phyloP scores from a whole-genome alignment of 768 basidiomycete species.

The Tricholoma sp. region DNA sequence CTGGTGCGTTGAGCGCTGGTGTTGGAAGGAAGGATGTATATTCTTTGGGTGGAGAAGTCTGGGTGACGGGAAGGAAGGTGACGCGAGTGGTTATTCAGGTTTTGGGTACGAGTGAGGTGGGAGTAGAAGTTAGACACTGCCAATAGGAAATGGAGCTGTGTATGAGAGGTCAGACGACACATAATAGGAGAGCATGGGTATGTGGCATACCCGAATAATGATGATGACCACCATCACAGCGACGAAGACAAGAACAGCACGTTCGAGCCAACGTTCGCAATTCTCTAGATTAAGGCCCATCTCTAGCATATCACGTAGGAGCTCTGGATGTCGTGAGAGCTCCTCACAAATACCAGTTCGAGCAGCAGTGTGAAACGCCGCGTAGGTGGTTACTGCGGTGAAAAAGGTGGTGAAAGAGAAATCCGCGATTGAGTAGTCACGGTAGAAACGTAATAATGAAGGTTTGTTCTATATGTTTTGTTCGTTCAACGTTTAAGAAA shows the following conservation, averaged over 20 bases:
- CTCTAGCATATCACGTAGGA: slow-evolving; percentile 64
- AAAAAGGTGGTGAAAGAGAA: slow-evolving; percentile 64
- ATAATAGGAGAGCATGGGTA: slow-evolving; percentile 5
- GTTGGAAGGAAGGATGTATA: slow-evolving; percentile 52
- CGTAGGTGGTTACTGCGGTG: slow-evolving; percentile 51
- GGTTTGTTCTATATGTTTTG: slow-evolving; percentile 44
- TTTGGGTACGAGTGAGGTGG: slow-evolving; percentile 43
- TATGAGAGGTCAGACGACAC: not conserved
- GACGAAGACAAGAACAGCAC: slow-evolving; percentile 54
- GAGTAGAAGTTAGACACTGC: slow-evolving; percentile 64
- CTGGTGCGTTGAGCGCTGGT: slow-evolving; percentile 10
- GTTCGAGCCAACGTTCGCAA: slow-evolving; percentile 75
- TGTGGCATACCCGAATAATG: slow-evolving; percentile 55
- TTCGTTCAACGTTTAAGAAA: not conserved
- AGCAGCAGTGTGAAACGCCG: slow-evolving; percentile 48
- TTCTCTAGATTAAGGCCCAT: slow-evolving; percentile 74
- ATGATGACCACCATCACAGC: slow-evolving; percentile 56
- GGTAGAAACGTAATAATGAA: slow-evolving; percentile 69
- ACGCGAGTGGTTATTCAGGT: slow-evolving; percentile 14
- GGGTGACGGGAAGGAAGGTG: slow-evolving; percentile 14
- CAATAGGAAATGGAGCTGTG: slow-evolving; percentile 71
- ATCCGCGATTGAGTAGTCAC: slow-evolving; percentile 78
- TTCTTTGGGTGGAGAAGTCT: slow-evolving; percentile 37
- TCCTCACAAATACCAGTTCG: slow-evolving; percentile 68
- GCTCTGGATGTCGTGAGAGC: slow-evolving; percentile 67